Evolutionary conservation across 495 filamentous ascomycete genomes (phyloP), one percentile per base, ranked within the genome.

Genomic region (Xylaria scruposa): DNA sequence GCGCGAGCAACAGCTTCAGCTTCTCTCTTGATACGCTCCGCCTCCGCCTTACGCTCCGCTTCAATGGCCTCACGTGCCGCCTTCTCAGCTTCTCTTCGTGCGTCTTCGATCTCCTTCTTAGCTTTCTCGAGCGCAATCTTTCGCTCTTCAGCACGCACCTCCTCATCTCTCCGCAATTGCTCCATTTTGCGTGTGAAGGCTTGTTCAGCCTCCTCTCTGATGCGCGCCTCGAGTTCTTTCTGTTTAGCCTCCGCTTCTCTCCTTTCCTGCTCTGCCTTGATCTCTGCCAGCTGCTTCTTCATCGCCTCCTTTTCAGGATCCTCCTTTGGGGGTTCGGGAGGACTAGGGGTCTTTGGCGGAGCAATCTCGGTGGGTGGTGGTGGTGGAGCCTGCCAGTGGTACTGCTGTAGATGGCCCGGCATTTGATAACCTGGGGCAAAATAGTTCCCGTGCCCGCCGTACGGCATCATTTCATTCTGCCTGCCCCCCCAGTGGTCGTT

Each of bases 381-480:
- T 10, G 84, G 83, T 7, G 83, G 84, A 15, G 79, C 78, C 21
- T 76, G 71, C 71, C 75, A 76, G 60, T 82, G 78, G 68, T 81
- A 84, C 24, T 80, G 79, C 51, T 82, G 80, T 79, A 85, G 80
- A 64, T 77, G 78, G 10, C 77, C 78, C 31, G 82, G 80, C 59
- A 79, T 60, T 58, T 70, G 76, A 71, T 77, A 80, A 51, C 64
- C 64, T 9, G 73, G 75, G n/a, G 71, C 68, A 51, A 75, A 81
- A 62, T 75, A 81, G 59, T 67, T 71, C 19, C 61, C 76, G 15
- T 66, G 49, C 7, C 79, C 78, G 38, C 79, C 78, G 44, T 86
- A 86, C 3, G 83, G 83, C 78, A 84, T 84, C 84, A 86, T 81
- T 59, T 85, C 83, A 70, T 83, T 81, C 31, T 73, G 77, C 38